Evolutionary conservation across 176 grass and related monocot genomes (phyloP).

Genomic region (Avena insularis): DNA sequence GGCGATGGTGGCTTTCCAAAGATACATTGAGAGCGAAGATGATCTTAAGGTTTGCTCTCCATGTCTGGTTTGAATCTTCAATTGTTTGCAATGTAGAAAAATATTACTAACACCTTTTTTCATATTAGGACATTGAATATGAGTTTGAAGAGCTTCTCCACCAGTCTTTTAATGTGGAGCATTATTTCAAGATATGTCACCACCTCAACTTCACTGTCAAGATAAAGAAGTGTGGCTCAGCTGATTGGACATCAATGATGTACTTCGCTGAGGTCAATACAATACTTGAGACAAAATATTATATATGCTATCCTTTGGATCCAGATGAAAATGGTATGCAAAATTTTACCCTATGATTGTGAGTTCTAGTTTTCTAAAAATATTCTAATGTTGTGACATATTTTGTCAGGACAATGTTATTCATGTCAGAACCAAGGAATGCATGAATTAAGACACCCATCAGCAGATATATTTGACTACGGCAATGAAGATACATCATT

Average conservation of each 20-base stretch:
- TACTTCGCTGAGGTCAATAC: neutral
- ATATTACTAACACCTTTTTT: neutral
- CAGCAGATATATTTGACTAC: neutral
- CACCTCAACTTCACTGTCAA: neutral
- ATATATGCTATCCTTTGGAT: neutral
- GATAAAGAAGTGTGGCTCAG: neutral
- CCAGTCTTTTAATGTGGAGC: neutral
- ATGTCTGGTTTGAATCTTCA: neutral
- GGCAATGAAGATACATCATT: neutral
- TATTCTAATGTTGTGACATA: neutral
- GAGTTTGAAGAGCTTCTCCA: conserved; percentile 7
- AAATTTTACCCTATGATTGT: too few species aligned
- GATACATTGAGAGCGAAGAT: neutral
- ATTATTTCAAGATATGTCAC: neutral
- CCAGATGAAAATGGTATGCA: too few species aligned
- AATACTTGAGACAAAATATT: neutral
- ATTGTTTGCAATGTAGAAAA: neutral
- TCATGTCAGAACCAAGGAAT: conserved; percentile 23
- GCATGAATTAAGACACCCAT: neutral
- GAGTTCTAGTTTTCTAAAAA: neutral
- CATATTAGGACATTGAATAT: neutral
- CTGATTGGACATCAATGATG: neutral
- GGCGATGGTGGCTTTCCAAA: conserved; percentile 20
- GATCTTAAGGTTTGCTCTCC: neutral
- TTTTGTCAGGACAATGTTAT: conserved; percentile 3